Evolutionary conservation across 495 filamentous ascomycete genomes (phyloP), one percentile per base, ranked within the genome.

Genomic region (Parachaetomium inaequale): DNA sequence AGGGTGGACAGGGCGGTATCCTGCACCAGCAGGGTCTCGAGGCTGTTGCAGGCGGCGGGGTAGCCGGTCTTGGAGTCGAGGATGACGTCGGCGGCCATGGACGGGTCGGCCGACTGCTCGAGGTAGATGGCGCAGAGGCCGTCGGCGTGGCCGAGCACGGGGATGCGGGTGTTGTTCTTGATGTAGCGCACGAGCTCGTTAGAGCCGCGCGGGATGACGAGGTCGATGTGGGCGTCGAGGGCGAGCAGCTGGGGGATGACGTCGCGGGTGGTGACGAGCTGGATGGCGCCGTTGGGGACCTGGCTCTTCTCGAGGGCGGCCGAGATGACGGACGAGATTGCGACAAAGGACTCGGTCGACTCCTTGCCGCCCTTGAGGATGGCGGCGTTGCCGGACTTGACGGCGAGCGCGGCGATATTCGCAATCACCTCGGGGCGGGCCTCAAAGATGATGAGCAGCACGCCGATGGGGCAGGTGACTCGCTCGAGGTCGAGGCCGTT

Each of bases 331-430:
- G 81, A 82, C 11, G 94, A 89, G 66, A 99, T 98, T 49, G 92
- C 88, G 55, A 89, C 77, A 66, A 99, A 98, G 10, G 92, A 96
- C 69, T 94, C 88, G 23, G 87, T 92, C 4, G 94, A 96, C 75
- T 99, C 94, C 72, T 96, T 96, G 55, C 94, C 94, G 66, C 91
- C 93, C 83, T 99, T 99, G 50, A 99, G 77, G 62, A 99, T 98
- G 59, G 93, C 94, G 28, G 94, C 88, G 78, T 99, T 99, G 58
- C 92, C 94, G 17, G 94, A 97, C 73, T 99, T 99, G 65, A 99
- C 88, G 12, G 95, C 92, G 38, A 99, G 81, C n/a, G 95, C 88
- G 57, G 93, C 91, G 63, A 99, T 98, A 70, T 99, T 99, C 46
- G 95, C 94, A 72, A 99, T 99, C 59, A 99, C 95, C 73, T 99